Evolutionary conservation across 2,329 filamentous ascomycete genomes (phyloP), one percentile per base, ranked within the genome.

Genomic region (Albifimbria verrucaria): DNA sequence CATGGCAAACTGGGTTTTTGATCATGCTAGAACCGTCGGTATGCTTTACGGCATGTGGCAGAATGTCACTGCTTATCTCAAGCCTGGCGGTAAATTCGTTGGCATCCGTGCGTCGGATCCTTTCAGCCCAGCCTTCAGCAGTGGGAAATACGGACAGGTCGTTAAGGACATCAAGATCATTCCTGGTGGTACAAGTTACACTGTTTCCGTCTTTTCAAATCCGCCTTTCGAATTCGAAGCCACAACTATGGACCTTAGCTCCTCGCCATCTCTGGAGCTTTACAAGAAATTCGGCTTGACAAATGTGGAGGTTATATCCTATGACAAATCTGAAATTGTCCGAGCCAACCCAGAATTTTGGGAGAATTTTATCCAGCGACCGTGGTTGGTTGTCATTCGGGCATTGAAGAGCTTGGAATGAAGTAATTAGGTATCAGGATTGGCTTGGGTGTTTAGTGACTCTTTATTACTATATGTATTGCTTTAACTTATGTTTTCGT

Each of bases 1-100:
- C 49, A 55, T 55, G 53, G 45, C 49, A 18, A 55, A 55, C 36
- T 55, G 45, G 45, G 25, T 49, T 23, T 49, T 50, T 10, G 49
- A 51, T 7, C 47, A 49, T 25, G 49, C 53, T 2, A 23, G 15
- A 4, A 45, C 36, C 7, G 25, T 41, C 4, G 39, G 52, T 12
- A 26, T 39, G 7, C 41, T 50, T 15, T 45, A 52, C 20, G 45
- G 25, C 4, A 50, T 55, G 46, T 55, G 49, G 49, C 45, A 17
- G 25, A 55, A 55, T 22, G 24, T 49, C 7, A 41, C 42, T 17
- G 21, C 18, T 9, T 22, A 24, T 23, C 49, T 55, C 11, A 51
- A 52, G n/a, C 53, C 49, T 15, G 53, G 53, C 5, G 53, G 53
- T 4, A 49, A 24, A 18, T 55, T 55, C 21, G 18, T 55, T 17